Base-by-base conservation (phyloP, 169 alveolate species). In the Plasmodium reichenowi region DNA sequence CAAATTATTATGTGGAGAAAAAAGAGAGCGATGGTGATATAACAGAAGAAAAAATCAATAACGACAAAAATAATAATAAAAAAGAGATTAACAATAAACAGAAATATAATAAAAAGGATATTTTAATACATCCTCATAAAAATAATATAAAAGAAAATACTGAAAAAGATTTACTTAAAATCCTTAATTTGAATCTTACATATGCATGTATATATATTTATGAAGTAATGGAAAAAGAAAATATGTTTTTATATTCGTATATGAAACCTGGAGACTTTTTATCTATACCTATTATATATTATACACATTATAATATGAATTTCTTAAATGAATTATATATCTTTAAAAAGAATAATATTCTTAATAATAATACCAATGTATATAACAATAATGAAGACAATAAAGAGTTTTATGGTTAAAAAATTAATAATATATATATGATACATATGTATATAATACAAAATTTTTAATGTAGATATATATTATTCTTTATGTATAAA, bases 231-330 rank as follows among this genome's bases (percentile, higher is more conserved):
- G 72, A 71, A 45, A 60, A 26, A 54, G 43, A 64, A 6, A 12
- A 67, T 38, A 60, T 67, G 13, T 66, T 80, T 71, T 72, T 80
- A 43, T 67, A 80, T 80, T 7, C 72, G 12, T 66, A 20, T 20
- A 67, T 43, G 66, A 52, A 67, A 22, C 90, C 90, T 20, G 90
- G 90, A 52, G 90, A 80, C 58, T 52, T 80, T 12, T 38, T 80
- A n/a, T 13, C 43, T 5, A 80, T 80, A 26, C 90, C 90, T 2
- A 54, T 80, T n/a, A 50, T 80, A 9, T 80, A 80, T 67, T 22
- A 80, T 47, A 52, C 90, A 43, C 68, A 43, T 50, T 80, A 80
- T 60, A 47, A 80, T 54, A 56, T 68, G 24, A n/a, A 66, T 56
- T 67, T 67, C 29, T 62, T 80, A 43, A 58, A 54, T 54, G 29